Percentiles rank a stretch among this genome's conserved stretches.
phyloP scores from a whole-genome alignment of 2,329 filamentous ascomycete genomes.

The Pseudonectria buxi region DNA sequence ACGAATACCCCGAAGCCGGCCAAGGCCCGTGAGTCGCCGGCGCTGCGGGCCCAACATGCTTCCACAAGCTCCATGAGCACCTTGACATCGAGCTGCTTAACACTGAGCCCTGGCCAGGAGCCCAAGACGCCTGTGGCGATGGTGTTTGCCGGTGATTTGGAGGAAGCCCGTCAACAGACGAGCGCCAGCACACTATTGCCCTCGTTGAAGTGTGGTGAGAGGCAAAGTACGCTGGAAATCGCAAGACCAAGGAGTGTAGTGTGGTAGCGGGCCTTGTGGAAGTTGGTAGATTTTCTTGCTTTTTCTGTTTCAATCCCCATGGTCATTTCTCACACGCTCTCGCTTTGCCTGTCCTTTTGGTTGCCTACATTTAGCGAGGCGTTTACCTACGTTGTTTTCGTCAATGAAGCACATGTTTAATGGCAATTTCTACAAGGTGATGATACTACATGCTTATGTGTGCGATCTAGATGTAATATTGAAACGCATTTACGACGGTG shows the following conservation, averaged over 20 bases:
- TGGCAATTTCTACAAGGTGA: no score
- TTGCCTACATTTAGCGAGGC: no score
- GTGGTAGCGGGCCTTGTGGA: slow-evolving; percentile 6
- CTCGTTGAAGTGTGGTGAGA: slow-evolving; percentile 11
- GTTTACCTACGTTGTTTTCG: no score
- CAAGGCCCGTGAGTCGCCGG: not conserved
- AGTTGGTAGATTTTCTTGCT: not conserved
- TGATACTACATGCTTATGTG: no score
- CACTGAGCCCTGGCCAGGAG: slow-evolving; percentile 3
- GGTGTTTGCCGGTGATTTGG: slow-evolving; percentile 8
- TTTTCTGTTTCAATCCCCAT: not conserved
- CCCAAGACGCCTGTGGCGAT: slow-evolving; percentile 18
- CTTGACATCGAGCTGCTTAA: not conserved
- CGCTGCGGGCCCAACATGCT: not conserved
- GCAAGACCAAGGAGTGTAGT: slow-evolving; percentile 11
- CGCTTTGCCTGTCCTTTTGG: no score
- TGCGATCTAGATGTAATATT: no score
- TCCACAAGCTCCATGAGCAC: not conserved
- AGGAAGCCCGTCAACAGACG: slow-evolving; percentile 1
- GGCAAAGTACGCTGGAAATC: not conserved
- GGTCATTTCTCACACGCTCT: no score
- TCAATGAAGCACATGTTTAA: no score
- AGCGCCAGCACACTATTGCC: slow-evolving; percentile 5
- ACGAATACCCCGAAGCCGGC: not conserved
- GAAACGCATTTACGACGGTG: no score